A percentile compares a stretch with the other conserved stretches of the same genome.
phyloP scores from a whole-genome alignment of 371 early-diverging fungal genomes.

The Coemansia sp. region DNA sequence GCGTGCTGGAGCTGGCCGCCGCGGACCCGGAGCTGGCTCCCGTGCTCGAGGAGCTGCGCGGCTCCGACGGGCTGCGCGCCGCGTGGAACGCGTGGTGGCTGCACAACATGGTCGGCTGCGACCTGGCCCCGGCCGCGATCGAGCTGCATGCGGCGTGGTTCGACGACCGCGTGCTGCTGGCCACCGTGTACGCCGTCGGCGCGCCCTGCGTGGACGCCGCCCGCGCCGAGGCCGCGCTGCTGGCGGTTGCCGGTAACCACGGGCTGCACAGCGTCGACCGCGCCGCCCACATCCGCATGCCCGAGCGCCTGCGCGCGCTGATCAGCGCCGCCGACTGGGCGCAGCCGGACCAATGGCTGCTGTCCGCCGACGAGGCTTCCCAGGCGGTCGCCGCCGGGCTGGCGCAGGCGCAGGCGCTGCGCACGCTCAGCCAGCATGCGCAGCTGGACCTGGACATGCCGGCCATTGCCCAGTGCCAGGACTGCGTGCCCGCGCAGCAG shows the following conservation, averaged over 20 bases:
- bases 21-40: neutral
- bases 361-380: neutral
- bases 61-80: neutral
- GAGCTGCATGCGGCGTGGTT: conserved; percentile 5
- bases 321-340: neutral
- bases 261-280: too few species aligned
- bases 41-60: neutral
- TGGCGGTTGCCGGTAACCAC: conserved; percentile 1
- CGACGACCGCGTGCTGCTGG: conserved; percentile 10
- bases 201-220: conserved; percentile 7
- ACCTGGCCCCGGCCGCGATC: neutral
- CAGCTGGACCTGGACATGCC: conserved; percentile 1
- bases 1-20: conserved; percentile 1
- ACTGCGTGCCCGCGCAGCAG: conserved; percentile 12
- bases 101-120: conserved; percentile 10
- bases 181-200: conserved; percentile 14
- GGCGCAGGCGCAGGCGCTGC: neutral
- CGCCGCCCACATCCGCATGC: neutral
- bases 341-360: too few species aligned
- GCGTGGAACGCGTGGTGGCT: conserved; percentile 36
- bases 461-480: conserved; percentile 4
- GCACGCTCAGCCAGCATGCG: neutral
- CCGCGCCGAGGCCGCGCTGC: neutral
- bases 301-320: neutral
- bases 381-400: neutral